Conservation (phyloP, 2,329 filamentous ascomycete species). For the Fusarium sarcochroum region DNA sequence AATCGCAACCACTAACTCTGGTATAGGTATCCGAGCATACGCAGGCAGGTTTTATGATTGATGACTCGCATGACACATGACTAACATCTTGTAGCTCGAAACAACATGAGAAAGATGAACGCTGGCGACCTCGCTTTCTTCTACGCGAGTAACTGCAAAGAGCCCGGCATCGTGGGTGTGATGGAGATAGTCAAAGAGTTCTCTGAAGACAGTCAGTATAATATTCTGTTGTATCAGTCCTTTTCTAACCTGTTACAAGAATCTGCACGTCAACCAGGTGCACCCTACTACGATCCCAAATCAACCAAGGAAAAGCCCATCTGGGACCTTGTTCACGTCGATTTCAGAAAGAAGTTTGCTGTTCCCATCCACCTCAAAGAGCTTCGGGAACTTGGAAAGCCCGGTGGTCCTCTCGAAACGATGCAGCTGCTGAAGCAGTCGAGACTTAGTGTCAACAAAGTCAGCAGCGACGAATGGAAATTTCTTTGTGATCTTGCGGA, state of each 20-base stretch:
- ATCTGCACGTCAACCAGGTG: conserved; percentile 52
- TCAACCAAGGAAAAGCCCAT: conserved; percentile 69
- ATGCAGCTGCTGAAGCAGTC: conserved; percentile 89
- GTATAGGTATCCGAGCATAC: conserved; percentile 64
- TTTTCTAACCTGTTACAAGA: conserved; percentile 33
- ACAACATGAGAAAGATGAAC: conserved; percentile 93
- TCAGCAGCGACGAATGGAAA: conserved; percentile 75
- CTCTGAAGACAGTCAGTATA: conserved; percentile 77
- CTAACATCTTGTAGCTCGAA: conserved; percentile 70
- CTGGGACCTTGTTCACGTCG: conserved; percentile 92
- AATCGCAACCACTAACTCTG: conserved; percentile 16
- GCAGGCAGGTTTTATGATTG: conserved; percentile 51
- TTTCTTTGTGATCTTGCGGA: conserved; percentile 69
- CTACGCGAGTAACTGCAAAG: conserved; percentile 95
- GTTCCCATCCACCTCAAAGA: conserved; percentile 78
- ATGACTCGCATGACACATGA: fast-evolving
- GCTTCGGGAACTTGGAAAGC: conserved; percentile 74
- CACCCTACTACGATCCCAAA: conserved; percentile 86
- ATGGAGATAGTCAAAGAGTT: conserved; percentile 93
- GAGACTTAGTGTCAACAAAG: conserved; percentile 84
- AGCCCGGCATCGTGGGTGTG: conserved; percentile 86
- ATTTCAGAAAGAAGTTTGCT: conserved; percentile 86
- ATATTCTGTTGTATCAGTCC: fast-evolving
- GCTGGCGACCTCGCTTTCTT: conserved; percentile 95
- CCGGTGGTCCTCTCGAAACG: conserved; percentile 71